These are phyloP conservation scores for Saccharomycopsis sp. DNA, from an alignment of 805 yeast genomes.

Conservation along the genomic window DNA sequence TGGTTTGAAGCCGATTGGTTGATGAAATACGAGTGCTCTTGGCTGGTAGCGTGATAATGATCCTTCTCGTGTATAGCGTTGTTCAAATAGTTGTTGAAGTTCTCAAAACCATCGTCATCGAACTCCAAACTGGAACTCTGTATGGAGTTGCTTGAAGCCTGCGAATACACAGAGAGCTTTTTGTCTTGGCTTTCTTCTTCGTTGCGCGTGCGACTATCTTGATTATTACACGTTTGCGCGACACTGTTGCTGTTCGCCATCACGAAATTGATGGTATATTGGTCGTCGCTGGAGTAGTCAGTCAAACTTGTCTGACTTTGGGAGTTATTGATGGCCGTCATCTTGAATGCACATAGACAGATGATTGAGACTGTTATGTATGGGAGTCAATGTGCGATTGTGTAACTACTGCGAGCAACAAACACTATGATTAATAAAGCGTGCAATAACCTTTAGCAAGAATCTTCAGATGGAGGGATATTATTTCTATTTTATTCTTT, in stretches of 20 bases:
- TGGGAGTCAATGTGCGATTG: too few species aligned
- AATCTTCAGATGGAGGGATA: background rate
- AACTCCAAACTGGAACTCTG: background rate
- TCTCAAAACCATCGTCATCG: slow-evolving; percentile 1
- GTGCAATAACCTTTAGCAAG: too few species aligned
- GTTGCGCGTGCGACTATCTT: background rate
- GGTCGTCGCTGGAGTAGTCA: background rate
- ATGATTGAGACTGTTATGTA: background rate
- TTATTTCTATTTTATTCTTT: background rate
- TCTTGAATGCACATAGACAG: background rate
- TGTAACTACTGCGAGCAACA: too few species aligned
- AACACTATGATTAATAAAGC: too few species aligned
- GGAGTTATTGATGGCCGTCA: background rate
- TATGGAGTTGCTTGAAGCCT: background rate
- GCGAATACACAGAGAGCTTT: background rate
- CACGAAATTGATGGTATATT: background rate
- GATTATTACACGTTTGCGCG: too few species aligned
- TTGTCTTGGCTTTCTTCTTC: background rate
- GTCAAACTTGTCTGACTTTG: background rate
- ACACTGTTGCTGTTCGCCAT: background rate
- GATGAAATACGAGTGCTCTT: background rate
- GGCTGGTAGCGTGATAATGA: background rate
- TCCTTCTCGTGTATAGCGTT: background rate
- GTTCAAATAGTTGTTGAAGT: background rate
- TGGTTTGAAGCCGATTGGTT: background rate